phyloP scores from a whole-genome alignment of 2,329 filamentous ascomycete genomes.

The Colletotrichum trifolii region DNA sequence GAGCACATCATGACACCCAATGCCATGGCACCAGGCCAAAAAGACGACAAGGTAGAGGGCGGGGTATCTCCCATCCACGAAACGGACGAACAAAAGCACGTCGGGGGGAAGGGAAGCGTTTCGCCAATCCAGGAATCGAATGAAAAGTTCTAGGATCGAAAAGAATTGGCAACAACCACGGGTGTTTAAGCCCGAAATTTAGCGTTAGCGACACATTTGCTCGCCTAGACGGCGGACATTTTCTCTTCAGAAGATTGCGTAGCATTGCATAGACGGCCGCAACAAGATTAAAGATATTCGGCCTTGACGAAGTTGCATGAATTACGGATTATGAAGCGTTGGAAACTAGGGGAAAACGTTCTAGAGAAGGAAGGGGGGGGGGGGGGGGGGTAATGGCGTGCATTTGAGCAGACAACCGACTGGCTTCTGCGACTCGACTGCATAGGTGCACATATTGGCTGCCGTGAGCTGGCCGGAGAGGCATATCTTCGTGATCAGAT shows the following conservation, averaged over 20 bases:
- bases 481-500: conserved; percentile 4
- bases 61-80: conserved; percentile 32
- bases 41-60: conserved; percentile 1
- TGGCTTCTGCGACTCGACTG: neutral
- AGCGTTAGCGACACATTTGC: neutral
- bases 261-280: conserved; percentile 28
- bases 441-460: conserved; percentile 5
- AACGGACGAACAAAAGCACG: conserved; percentile 25
- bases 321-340: conserved; percentile 36
- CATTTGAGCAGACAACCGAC: neutral
- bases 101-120: conserved; percentile 8
- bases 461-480: conserved; percentile 3
- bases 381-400: conserved; percentile 3
- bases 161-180: neutral
- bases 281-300: neutral
- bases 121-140: conserved; percentile 23
- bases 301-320: conserved; percentile 34
- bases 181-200: neutral
- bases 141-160: conserved; percentile 11
- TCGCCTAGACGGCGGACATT: neutral
- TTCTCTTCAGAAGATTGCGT: conserved; percentile 14
- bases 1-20: conserved; percentile 32
- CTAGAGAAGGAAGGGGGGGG: too few species aligned
- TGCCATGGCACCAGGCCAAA: conserved; percentile 11
- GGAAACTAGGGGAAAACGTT: neutral